A percentile compares a stretch with the other conserved stretches of the same genome.
These are phyloP conservation scores for Zygoascus flipseniorum DNA, from an alignment of 805 yeast genomes.

Conservation along the genomic window DNA sequence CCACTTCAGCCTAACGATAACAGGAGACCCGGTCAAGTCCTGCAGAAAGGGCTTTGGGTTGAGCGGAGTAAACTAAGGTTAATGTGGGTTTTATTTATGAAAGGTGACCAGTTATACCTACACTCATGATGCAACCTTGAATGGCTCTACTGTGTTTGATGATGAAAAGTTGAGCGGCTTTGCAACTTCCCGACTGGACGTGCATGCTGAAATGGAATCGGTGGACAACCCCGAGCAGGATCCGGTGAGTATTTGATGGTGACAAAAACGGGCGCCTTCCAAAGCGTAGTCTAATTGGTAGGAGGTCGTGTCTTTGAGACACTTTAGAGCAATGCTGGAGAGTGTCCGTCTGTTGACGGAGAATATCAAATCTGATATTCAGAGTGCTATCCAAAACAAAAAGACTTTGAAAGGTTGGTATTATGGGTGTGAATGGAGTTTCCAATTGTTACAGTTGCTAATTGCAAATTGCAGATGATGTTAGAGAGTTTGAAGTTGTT, in stretches of 20 bases:
- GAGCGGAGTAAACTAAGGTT: constrained; percentile 43
- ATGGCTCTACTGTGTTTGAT: background rate
- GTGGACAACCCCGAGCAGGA: background rate
- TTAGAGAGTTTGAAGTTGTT: background rate
- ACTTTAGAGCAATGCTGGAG: constrained; percentile 16
- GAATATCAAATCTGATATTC: constrained; percentile 11
- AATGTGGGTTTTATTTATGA: background rate
- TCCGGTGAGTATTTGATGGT: background rate
- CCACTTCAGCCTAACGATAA: constrained; percentile 80
- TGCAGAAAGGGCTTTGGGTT: constrained; percentile 89
- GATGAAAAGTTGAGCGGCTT: background rate
- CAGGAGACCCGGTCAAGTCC: constrained; percentile 60
- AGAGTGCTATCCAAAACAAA: constrained; percentile 12
- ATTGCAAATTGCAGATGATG: constrained; percentile 3
- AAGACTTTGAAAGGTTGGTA: constrained; percentile 9
- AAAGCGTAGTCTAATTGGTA: background rate
- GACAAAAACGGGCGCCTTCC: background rate
- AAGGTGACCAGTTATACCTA: background rate
- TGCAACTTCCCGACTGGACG: background rate
- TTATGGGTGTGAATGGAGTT: background rate
- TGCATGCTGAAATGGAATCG: background rate
- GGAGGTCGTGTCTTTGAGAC: constrained; percentile 1
- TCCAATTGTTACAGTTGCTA: background rate
- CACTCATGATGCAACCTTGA: background rate
- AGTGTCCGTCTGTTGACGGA: constrained; percentile 14